Evolutionary conservation across 1,284 basidiomycete genomes (phyloP).

Genomic region (Ustilago hordei): DNA sequence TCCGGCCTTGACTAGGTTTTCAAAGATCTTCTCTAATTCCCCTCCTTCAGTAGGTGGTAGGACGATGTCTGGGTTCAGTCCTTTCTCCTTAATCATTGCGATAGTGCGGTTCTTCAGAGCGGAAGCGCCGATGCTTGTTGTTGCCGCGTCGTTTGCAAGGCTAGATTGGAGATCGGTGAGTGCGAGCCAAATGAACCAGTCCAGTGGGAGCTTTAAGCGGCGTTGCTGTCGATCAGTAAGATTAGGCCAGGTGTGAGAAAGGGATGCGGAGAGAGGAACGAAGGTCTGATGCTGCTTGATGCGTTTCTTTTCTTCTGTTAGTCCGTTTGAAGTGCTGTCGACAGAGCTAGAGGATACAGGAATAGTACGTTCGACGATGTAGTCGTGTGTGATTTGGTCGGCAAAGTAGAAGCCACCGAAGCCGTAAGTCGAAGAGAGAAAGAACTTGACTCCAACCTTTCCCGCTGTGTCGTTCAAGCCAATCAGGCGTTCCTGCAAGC

Average conservation of each 20-base stretch:
- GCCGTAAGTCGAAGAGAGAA: constrained; percentile 89
- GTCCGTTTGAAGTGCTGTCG: constrained; percentile 12
- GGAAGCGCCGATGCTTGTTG: constrained; percentile 8
- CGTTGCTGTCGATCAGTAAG: constrained; percentile 68
- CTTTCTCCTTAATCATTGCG: constrained; percentile 31
- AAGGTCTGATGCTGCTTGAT: constrained; percentile 78
- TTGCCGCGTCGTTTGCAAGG: background rate
- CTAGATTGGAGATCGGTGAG: constrained; percentile 21
- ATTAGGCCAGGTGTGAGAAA: constrained; percentile 75
- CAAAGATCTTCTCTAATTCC: constrained; percentile 25
- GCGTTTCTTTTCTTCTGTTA: constrained; percentile 70
- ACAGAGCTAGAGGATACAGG: background rate
- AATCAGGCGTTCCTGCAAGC: constrained; percentile 73
- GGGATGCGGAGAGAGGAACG: constrained; percentile 75
- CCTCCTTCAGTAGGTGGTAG: constrained; percentile 5
- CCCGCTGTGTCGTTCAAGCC: constrained; percentile 82
- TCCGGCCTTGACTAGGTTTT: constrained; percentile 70
- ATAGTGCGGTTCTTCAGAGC: constrained; percentile 17
- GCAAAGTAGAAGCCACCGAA: constrained; percentile 92
- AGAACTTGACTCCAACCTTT: constrained; percentile 73
- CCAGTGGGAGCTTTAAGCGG: constrained; percentile 21
- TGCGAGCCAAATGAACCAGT: constrained; percentile 38
- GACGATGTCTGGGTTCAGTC: constrained; percentile 18
- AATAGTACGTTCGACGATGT: constrained; percentile 78
- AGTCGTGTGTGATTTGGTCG: constrained; percentile 87